These are phyloP conservation scores for Taiozyma sp. DNA, from an alignment of 1,139 yeast genomes.

Conservation along the genomic window DNA sequence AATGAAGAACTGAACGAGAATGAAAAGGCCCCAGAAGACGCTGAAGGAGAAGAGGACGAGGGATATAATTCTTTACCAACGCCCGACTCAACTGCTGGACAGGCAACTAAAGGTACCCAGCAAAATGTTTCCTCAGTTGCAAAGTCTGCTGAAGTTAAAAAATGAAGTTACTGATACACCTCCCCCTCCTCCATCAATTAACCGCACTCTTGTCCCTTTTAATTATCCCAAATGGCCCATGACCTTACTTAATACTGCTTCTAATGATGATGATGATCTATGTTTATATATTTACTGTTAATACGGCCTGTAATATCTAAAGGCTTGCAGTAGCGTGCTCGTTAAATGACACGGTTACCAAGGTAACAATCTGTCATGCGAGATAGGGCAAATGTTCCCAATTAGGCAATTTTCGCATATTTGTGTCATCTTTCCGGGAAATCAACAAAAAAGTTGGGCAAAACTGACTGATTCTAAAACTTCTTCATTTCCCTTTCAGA, in stretches of 20 bases:
- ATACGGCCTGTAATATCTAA: neutral
- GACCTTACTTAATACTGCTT: neutral
- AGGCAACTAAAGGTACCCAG: neutral
- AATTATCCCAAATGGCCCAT: neutral
- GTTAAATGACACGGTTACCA: neutral
- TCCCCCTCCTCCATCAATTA: neutral
- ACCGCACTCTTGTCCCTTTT: neutral
- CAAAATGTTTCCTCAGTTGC: neutral
- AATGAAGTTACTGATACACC: neutral
- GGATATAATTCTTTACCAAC: constrained; percentile 22
- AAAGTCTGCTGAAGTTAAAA: neutral
- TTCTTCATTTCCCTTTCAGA: neutral
- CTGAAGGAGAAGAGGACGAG: neutral
- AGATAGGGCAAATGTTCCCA: neutral
- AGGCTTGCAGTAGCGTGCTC: neutral
- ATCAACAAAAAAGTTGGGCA: neutral
- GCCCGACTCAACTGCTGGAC: constrained; percentile 21
- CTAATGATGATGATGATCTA: neutral
- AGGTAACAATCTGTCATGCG: neutral
- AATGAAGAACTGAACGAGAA: neutral
- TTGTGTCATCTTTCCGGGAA: neutral
- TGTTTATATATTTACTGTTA: neutral
- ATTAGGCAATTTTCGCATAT: neutral
- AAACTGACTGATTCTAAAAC: neutral
- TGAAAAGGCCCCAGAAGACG: neutral